Evolutionary conservation across 306 rosid species (phyloP), one percentile per base, ranked within the genome.

Genomic region (Gastrolobium villosum): DNA sequence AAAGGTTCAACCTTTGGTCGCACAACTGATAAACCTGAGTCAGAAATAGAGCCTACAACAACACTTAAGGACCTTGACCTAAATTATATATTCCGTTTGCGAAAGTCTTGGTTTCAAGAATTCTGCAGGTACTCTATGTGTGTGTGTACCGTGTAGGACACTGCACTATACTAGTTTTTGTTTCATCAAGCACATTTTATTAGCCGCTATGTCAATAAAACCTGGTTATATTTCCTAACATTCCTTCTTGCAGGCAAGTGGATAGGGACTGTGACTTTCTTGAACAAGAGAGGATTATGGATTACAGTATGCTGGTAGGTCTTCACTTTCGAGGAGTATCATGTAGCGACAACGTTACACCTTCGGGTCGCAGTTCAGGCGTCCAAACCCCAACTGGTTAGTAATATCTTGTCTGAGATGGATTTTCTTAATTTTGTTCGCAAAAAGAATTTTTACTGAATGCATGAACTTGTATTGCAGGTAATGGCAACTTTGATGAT

Each of bases 1-100:
- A 96, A 96, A 87, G 99, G 99, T 70, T 96, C 99, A 3, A 90
- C 98, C 34, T 95, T 85, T 30, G 99, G 99, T 30, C 97, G 99
- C 31, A 72, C 93, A 45, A 96, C 99, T 0, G 93, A 87, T 69
- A 96, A 96, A 84, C 90, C 97, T 1, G 96, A 88, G 82, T 40
- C 91, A 4, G 96, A 93, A 79, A 86, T 96, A 67, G 98, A 93
- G 57, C 90, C 97, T 65, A 87, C 98, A 31, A 91, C 97, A 66
- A 96, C 98, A 61, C 99, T 96, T 43, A 96, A 96, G 87, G 99
- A 96, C 81, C 97, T 96, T 14, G 99, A 96, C 77, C 90, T 96
- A 74, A 96, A 91, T 80, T 96, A 88, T 59, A 72, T 93, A 82
- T 96, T 96, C 76, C 88, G 93, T 77, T 83, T 96, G 89, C 93